Percentiles rank a stretch among this genome's conserved stretches.
Conservation (phyloP, 331 rosid genomes). For the Acacia concinna region DNA sequence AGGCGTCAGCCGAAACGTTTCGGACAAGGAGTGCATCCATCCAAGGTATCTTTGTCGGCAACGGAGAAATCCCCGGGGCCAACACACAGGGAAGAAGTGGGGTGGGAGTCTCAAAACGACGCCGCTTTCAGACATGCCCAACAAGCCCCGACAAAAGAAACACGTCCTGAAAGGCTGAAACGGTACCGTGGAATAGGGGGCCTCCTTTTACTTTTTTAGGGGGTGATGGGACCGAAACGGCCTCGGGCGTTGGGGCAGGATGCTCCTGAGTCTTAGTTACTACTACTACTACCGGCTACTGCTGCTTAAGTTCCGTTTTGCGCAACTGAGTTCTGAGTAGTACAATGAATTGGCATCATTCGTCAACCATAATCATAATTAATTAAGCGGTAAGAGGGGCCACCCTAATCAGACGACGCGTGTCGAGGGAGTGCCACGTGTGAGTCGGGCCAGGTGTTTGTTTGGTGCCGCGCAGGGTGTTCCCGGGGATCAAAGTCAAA, state of each 20-base stretch:
- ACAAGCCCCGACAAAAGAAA: conserved; percentile 28
- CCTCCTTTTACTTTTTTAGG: background rate
- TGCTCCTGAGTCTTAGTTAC: too few species aligned
- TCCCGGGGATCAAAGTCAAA: background rate
- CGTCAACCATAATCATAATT: conserved; percentile 10
- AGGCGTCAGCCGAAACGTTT: background rate
- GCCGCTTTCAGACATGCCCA: conserved; percentile 20
- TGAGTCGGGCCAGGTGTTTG: background rate
- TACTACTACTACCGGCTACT: background rate
- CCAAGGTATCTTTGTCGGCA: conserved; percentile 24
- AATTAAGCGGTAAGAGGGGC: conserved; percentile 38
- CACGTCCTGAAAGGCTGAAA: conserved; percentile 24
- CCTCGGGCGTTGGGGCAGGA: background rate
- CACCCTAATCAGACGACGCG: conserved; percentile 32
- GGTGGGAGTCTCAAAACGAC: conserved; percentile 34
- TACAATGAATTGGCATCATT: background rate
- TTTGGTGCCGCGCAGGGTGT: background rate
- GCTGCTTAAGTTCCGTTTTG: background rate
- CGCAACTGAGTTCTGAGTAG: background rate
- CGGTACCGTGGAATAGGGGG: conserved; percentile 20
- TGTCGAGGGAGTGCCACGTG: conserved; percentile 31
- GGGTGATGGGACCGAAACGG: background rate
- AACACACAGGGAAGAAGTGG: too few species aligned
- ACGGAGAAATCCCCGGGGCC: background rate
- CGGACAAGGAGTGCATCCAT: background rate